Percentiles rank a stretch among this genome's conserved stretches.
Evolutionary conservation across 78 protist species (phyloP).

Genomic region (Dictyostelium discoideum): DNA sequence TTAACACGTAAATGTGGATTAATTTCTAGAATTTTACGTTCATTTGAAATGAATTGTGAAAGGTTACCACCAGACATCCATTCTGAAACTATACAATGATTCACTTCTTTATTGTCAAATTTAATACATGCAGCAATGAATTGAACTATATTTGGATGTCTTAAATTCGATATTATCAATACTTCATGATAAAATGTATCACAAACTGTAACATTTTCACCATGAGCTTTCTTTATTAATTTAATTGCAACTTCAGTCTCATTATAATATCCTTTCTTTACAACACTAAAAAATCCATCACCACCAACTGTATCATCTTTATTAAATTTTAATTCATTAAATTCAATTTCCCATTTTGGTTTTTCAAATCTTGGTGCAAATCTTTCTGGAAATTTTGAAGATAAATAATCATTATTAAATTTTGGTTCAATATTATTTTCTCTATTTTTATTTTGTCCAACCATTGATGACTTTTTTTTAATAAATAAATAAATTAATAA

Average conservation of each 20-base stretch:
- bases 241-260: conserved; percentile 75
- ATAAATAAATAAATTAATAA: too few relatives aligned
- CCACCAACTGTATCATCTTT: conserved; percentile 17
- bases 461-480: neutral
- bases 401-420: neutral
- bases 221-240: conserved; percentile 30
- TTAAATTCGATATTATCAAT: neutral
- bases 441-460: neutral
- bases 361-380: neutral
- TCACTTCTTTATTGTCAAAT: neutral
- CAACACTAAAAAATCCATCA: conserved; percentile 73
- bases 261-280: conserved; percentile 42
- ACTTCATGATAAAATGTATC: conserved; percentile 15
- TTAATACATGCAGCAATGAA: conserved; percentile 68
- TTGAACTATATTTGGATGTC: conserved; percentile 81
- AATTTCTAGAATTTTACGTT: neutral
- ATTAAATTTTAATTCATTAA: neutral
- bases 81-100: conserved; percentile 78
- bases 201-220: neutral
- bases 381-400: neutral
- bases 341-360: neutral
- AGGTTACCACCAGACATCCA: conserved; percentile 62
- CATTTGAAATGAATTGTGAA: conserved; percentile 7
- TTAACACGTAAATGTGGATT: conserved; percentile 27
- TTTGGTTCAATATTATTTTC: neutral